A percentile compares a stretch with the other conserved stretches of the same genome.
Conservation (phyloP, 768 basidiomycete species). For the Mrakia frigida region DNA sequence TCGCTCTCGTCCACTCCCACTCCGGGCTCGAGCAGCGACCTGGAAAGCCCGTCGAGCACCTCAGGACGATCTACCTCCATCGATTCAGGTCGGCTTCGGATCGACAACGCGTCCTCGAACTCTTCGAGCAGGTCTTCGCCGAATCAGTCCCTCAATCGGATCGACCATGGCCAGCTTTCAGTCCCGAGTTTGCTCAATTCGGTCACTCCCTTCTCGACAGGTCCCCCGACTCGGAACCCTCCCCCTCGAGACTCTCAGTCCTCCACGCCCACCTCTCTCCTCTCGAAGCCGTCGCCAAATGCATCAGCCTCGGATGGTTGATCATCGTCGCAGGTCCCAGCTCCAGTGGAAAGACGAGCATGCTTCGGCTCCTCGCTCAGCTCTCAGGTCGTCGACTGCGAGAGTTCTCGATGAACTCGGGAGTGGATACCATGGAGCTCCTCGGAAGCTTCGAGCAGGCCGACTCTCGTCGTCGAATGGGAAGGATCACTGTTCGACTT, state of each 20-base stretch:
- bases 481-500: conserved; percentile 14
- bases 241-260: conserved; percentile 49
- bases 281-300: conserved; percentile 69
- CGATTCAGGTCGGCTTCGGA: conserved; percentile 77
- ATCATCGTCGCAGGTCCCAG: conserved; percentile 76
- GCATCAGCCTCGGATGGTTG: conserved; percentile 73
- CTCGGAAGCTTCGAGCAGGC: conserved; percentile 94
- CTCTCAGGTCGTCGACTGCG: conserved; percentile 62
- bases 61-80: conserved; percentile 71
- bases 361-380: conserved; percentile 65
- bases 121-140: conserved; percentile 44
- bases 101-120: conserved; percentile 46
- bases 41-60: conserved; percentile 58
- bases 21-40: conserved; percentile 27
- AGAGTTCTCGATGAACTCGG: conserved; percentile 73
- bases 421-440: conserved; percentile 89
- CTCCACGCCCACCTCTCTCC: conserved; percentile 60
- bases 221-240: conserved; percentile 43
- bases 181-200: conserved; percentile 52
- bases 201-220: conserved; percentile 55
- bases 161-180: conserved; percentile 41
- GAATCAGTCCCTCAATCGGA: conserved; percentile 50
- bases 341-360: conserved; percentile 70
- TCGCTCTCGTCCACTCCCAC: conserved; percentile 42
- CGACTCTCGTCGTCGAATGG: conserved; percentile 45